Percentiles rank a stretch among this genome's conserved stretches.
Evolutionary conservation across 2,329 filamentous ascomycete genomes (phyloP).

Genomic region (Phaeoacremonium minimum): DNA sequence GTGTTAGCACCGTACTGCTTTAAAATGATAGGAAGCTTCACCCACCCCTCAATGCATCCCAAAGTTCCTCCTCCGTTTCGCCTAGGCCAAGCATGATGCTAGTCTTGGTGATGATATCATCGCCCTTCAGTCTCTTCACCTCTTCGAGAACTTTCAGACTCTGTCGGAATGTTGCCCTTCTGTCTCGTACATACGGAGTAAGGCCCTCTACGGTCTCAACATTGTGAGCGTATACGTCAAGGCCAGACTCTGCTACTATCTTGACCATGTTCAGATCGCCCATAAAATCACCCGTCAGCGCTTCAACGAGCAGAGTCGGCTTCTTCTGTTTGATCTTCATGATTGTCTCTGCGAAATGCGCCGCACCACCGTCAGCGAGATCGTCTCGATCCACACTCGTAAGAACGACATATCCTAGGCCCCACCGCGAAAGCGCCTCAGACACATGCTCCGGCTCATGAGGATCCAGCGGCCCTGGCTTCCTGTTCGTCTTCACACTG

Average conservation of each 20-base stretch:
- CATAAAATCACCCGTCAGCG: constrained; percentile 80
- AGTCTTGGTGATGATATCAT: constrained; percentile 91
- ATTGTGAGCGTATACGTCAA: constrained; percentile 97
- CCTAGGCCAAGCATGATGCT: constrained; percentile 95
- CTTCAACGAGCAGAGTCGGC: constrained; percentile 74
- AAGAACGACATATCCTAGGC: constrained; percentile 90
- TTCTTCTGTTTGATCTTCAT: constrained; percentile 86
- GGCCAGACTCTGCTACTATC: constrained; percentile 77
- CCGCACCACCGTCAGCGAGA: constrained; percentile 79
- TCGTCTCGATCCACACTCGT: constrained; percentile 95
- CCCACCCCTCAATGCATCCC: constrained; percentile 68
- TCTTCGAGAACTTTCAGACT: constrained; percentile 74
- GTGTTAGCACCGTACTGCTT: no score
- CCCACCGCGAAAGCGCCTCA: constrained; percentile 89
- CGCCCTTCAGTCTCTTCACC: constrained; percentile 69
- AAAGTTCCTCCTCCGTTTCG: constrained; percentile 83
- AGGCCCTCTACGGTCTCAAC: constrained; percentile 91
- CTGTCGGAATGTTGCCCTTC: constrained; percentile 84
- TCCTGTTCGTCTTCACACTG: constrained; percentile 83
- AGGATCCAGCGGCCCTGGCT: constrained; percentile 76
- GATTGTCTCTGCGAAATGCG: constrained; percentile 91
- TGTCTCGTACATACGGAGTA: constrained; percentile 85
- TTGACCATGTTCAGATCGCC: constrained; percentile 85
- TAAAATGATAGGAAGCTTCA: neutral
- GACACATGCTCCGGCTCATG: constrained; percentile 97